phyloP scores from a whole-genome alignment of 2,329 filamentous ascomycete species.

The Pestalotiopsis sp. region DNA sequence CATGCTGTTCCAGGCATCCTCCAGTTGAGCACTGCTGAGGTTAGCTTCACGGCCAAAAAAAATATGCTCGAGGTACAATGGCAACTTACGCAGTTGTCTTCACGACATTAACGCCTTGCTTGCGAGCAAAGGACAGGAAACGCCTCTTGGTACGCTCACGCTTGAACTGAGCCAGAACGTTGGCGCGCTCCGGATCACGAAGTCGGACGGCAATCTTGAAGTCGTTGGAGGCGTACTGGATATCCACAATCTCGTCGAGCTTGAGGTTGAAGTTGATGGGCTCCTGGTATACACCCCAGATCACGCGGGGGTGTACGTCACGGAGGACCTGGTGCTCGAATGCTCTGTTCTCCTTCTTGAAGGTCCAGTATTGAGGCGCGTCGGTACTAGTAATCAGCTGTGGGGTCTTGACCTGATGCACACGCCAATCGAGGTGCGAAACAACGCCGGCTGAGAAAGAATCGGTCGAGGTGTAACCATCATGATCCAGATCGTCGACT shows the following conservation, averaged over 20 bases:
- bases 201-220: conserved; percentile 47
- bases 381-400: conserved; percentile 47
- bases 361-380: conserved; percentile 61
- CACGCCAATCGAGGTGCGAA: conserved; percentile 51
- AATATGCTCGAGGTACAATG: background rate
- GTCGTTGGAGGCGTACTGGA: conserved; percentile 46
- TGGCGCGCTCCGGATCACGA: conserved; percentile 41
- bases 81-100: conserved; percentile 44
- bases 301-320: conserved; percentile 41
- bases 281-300: conserved; percentile 54
- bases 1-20: conserved; percentile 31
- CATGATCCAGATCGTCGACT: conserved; percentile 44
- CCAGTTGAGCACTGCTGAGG: conserved; percentile 24
- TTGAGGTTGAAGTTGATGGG: conserved; percentile 54
- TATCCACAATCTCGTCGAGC: conserved; percentile 47
- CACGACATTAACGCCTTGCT: conserved; percentile 44
- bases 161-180: conserved; percentile 56
- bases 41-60: conserved; percentile 11
- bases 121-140: conserved; percentile 51
- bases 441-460: conserved; percentile 50
- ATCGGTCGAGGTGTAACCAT: conserved; percentile 56
- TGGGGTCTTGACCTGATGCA: conserved; percentile 55
- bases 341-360: conserved; percentile 39
- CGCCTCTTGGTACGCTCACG: conserved; percentile 54
- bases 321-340: conserved; percentile 60